Conservation (phyloP, 495 filamentous ascomycete genomes). For the Ascobolus immersus region DNA sequence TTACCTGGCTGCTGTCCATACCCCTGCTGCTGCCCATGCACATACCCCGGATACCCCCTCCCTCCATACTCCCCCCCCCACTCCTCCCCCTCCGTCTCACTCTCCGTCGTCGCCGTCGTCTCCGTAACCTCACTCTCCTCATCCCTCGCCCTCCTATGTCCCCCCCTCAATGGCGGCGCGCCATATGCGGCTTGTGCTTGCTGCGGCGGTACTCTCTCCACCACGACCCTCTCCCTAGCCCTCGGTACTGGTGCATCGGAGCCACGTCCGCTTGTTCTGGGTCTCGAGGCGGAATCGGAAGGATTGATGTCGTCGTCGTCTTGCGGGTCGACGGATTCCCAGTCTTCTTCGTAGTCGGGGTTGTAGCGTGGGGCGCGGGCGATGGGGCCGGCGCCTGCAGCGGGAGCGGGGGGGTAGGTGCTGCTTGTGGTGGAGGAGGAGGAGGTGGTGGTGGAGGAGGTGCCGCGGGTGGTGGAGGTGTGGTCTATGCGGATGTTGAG, state of each 20-base stretch:
- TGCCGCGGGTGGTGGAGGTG: conserved; percentile 16
- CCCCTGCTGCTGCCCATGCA: too few species aligned
- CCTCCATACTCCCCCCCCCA: too few species aligned
- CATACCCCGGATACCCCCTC: too few species aligned
- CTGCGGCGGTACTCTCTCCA: neutral
- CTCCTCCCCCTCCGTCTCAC: too few species aligned
- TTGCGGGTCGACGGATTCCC: conserved; percentile 19
- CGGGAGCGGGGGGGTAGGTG: conserved; percentile 11
- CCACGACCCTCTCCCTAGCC: conserved; percentile 6
- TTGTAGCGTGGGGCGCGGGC: conserved; percentile 9
- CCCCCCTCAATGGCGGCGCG: neutral
- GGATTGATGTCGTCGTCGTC: conserved; percentile 49
- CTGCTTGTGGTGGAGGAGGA: conserved; percentile 14
- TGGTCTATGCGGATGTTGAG: conserved; percentile 17
- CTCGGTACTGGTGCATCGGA: conserved; percentile 4
- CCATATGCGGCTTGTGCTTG: neutral
- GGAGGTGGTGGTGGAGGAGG: conserved; percentile 10
- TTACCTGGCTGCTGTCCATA: too few species aligned
- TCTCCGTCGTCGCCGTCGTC: too few species aligned
- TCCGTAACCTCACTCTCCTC: too few species aligned
- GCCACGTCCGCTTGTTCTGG: conserved; percentile 20
- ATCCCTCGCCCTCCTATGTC: too few species aligned
- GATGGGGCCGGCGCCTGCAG: conserved; percentile 10
- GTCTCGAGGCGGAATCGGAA: conserved; percentile 57
- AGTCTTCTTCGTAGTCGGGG: conserved; percentile 14